Conservation (phyloP, 306 rosid species). For the Purshia tridentata region DNA sequence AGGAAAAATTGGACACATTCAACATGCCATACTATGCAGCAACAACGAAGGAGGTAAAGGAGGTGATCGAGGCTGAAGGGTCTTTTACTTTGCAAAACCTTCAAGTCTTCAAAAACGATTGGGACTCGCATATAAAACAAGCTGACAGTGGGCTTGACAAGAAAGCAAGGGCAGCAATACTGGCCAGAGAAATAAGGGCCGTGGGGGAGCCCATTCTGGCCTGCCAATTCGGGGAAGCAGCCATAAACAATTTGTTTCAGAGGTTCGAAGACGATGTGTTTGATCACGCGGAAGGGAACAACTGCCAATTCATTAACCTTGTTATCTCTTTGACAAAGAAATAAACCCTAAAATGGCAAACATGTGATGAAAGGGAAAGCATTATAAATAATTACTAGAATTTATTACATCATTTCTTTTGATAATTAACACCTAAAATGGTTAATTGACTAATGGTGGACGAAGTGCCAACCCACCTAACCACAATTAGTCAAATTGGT, state of each 20-base stretch:
- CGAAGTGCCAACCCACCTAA: no score
- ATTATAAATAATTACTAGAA: no score
- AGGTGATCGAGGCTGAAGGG: slow-evolving; percentile 39
- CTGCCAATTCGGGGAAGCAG: slow-evolving; percentile 30
- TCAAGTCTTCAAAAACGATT: slow-evolving; percentile 17
- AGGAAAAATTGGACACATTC: slow-evolving; percentile 33
- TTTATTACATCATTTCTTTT: no score
- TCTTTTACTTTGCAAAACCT: slow-evolving; percentile 33
- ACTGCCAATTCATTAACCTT: slow-evolving; percentile 8
- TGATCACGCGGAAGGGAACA: slow-evolving; percentile 26
- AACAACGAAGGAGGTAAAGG: slow-evolving; percentile 31
- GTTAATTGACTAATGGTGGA: no score
- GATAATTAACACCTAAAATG: no score
- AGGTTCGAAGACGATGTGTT: slow-evolving; percentile 26
- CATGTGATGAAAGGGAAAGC: no score
- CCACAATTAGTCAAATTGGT: no score
- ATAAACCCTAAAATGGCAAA: no score
- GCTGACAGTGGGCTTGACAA: slow-evolving; percentile 9
- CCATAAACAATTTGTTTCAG: slow-evolving; percentile 39
- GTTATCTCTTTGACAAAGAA: slow-evolving; percentile 22
- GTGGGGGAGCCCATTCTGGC: slow-evolving; percentile 40
- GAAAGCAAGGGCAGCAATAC: slow-evolving; percentile 13
- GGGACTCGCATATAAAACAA: slow-evolving; percentile 31
- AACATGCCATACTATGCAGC: slow-evolving; percentile 43
- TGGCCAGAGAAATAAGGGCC: slow-evolving; percentile 36